Evolutionary conservation across 2,329 filamentous ascomycete genomes (phyloP).

Genomic region (Fusarium pseudocircinatum): DNA sequence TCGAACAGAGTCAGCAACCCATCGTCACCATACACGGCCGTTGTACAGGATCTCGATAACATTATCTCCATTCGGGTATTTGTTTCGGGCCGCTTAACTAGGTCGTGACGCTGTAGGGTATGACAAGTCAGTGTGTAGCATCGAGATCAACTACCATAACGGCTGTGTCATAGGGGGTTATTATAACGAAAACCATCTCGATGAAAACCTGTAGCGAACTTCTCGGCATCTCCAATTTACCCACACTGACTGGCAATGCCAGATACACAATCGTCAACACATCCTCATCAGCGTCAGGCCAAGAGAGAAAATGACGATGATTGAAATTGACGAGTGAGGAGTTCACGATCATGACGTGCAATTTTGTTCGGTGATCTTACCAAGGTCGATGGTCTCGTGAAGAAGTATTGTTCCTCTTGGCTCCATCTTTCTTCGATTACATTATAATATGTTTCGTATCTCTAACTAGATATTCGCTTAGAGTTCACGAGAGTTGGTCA

Average conservation of each 20-base stretch:
- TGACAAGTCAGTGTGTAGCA: neutral
- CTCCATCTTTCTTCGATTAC: fast-evolving
- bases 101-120: neutral
- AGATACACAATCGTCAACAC: neutral
- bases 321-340: slow-evolving; percentile 20
- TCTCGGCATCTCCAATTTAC: neutral
- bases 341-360: neutral
- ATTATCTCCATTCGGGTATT: neutral
- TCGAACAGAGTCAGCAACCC: neutral
- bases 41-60: slow-evolving; percentile 11
- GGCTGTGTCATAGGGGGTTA: neutral
- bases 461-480: neutral
- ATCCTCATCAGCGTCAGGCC: neutral
- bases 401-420: neutral
- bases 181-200: neutral
- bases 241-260: neutral
- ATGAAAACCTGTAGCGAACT: neutral
- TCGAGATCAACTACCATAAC: slow-evolving; percentile 9
- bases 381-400: no score
- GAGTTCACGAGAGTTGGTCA: neutral
- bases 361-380: neutral
- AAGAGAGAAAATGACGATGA: neutral
- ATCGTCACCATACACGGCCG: neutral
- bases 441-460: neutral
- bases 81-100: neutral